Evolutionary conservation across 495 filamentous ascomycete species (phyloP), one percentile per base, ranked within the genome.

Genomic region (Podospora appendiculata): DNA sequence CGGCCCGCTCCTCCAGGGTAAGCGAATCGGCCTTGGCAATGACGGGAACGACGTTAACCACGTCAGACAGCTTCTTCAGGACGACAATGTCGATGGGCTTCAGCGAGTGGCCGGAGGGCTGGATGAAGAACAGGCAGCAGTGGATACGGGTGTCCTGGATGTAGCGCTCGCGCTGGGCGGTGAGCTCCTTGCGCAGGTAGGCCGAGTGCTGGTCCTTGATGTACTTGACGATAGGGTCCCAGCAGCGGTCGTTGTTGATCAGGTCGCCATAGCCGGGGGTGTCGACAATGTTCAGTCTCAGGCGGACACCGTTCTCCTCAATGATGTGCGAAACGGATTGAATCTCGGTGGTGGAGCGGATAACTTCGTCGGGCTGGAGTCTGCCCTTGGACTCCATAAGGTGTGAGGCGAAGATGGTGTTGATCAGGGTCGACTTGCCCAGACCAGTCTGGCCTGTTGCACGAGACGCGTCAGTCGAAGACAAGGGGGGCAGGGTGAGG

Each of bases 191-290:
- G 70, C 94, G 87, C 46, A 99, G 88, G 75, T 96, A 99, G 61
- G 94, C 90, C n/a, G 89, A 94, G 78, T 99, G 94, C 77, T 99
- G 93, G 73, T 99, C 94, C 79, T 99, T 99, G 80, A 99, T 99
- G 75, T 99, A 99, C 77, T 97, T 97, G 76, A 99, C 91, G 67
- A 99, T 99, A 47, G 94, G 92, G 62, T 94, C 86, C 93, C 93
- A 98, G 62, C 93, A 98, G 68, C 95, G 90, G 66, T 97, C 94
- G 74, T 98, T 98, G 84, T 98, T 97, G 69, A 98, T 93, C 63
- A 96, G 89, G 70, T 98, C 93, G 64, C 93, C 93, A 63, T 97
- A 98, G 50, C 93, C 93, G 47, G 93, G 93, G 40, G 93, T 98
- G 68, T 98, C 93, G 58, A 98, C 91, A 44, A 98, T 95, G 64